Conservation (phyloP, 345 rosid species). For the Populus alba region DNA sequence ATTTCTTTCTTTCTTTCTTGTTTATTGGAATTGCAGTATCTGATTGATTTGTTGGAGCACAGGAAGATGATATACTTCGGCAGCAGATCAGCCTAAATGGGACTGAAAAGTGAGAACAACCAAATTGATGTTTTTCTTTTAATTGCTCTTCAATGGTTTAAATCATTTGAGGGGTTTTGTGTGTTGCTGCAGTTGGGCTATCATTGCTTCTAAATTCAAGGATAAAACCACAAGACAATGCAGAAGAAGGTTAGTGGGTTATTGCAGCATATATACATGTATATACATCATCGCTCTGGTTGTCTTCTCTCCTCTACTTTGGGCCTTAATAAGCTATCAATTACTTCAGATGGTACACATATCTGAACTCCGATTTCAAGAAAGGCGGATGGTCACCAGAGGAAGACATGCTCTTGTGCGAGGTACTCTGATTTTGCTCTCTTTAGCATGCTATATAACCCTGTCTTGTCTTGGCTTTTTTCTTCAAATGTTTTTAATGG, state of each 20-base stretch:
- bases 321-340: neutral
- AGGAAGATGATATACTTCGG: conserved; percentile 95
- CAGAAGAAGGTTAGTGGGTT: conserved; percentile 68
- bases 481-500: neutral
- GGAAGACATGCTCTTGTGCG: conserved; percentile 90
- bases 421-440: conserved; percentile 45
- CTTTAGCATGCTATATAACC: neutral
- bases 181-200: conserved; percentile 69
- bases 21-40: neutral
- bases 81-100: conserved; percentile 76
- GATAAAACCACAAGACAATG: conserved; percentile 98
- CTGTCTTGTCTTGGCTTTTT: neutral
- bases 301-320: neutral
- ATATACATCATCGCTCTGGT: neutral
- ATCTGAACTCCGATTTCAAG: conserved; percentile 92
- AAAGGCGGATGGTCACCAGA: conserved; percentile 99
- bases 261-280: neutral
- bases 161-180: conserved; percentile 7
- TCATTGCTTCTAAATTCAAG: conserved; percentile 84
- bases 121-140: neutral
- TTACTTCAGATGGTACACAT: conserved; percentile 88
- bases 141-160: neutral
- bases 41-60: conserved; percentile 21
- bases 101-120: conserved; percentile 67
- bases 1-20: neutral